Evolutionary conservation across 495 filamentous ascomycete genomes (phyloP).

Genomic region (Annulohypoxylon nitens): DNA sequence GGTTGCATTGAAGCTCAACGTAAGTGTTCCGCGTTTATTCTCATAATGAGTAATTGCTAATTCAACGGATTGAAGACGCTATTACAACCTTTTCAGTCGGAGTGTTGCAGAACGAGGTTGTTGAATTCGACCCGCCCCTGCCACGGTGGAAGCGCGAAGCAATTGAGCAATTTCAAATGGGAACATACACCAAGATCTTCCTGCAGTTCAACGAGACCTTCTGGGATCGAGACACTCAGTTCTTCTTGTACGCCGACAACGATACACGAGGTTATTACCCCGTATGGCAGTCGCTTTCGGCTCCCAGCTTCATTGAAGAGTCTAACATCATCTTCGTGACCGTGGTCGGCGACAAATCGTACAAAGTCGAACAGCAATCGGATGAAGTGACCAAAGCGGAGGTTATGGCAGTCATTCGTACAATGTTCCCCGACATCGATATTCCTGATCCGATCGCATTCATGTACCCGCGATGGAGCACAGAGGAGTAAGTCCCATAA

Average conservation of each 20-base stretch:
- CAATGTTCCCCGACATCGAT: conserved; percentile 72
- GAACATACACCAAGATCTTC: conserved; percentile 85
- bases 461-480: conserved; percentile 78
- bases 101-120: conserved; percentile 73
- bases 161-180: conserved; percentile 77
- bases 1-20: conserved; percentile 71
- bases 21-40: conserved; percentile 22
- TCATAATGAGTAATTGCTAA: conserved; percentile 4
- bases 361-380: conserved; percentile 72
- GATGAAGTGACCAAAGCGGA: conserved; percentile 72
- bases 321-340: conserved; percentile 79
- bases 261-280: conserved; percentile 75
- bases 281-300: conserved; percentile 75
- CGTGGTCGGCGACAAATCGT: conserved; percentile 71
- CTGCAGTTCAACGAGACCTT: conserved; percentile 78
- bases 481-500: conserved; percentile 56
- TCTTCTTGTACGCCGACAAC: conserved; percentile 77
- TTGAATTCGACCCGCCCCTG: conserved; percentile 71
- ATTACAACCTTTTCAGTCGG: conserved; percentile 65
- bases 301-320: conserved; percentile 70
- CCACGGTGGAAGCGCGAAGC: conserved; percentile 76
- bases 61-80: conserved; percentile 44
- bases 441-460: conserved; percentile 78
- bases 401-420: conserved; percentile 70
- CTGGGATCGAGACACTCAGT: conserved; percentile 76